Conservation (phyloP, 768 basidiomycete genomes). For the Mycena chlorophos region DNA sequence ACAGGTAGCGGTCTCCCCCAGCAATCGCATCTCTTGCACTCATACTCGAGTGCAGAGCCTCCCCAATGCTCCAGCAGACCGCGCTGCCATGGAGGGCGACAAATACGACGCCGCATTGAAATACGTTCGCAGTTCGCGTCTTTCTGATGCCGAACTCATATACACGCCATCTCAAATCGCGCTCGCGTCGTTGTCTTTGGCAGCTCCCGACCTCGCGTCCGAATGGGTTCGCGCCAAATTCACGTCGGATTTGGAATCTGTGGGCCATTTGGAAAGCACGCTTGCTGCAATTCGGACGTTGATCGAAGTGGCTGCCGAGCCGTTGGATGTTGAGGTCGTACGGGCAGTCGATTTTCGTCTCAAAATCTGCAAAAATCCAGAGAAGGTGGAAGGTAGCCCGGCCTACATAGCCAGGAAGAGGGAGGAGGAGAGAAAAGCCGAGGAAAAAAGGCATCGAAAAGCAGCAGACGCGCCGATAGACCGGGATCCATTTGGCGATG, state of each 20-base stretch:
- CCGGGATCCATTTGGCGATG: conserved; percentile 72
- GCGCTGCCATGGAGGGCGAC: conserved; percentile 38
- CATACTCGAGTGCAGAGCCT: conserved; percentile 49
- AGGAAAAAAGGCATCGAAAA: conserved; percentile 68
- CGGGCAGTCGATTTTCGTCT: conserved; percentile 87
- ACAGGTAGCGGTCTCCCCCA: conserved; percentile 53
- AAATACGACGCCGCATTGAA: conserved; percentile 66
- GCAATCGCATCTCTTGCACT: not conserved
- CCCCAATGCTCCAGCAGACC: conserved; percentile 49
- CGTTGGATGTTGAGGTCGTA: conserved; percentile 80
- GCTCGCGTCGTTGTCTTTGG: conserved; percentile 71
- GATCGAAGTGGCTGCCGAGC: conserved; percentile 54
- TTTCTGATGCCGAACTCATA: conserved; percentile 89
- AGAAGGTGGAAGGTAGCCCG: conserved; percentile 89
- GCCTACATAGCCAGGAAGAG: conserved; percentile 72
- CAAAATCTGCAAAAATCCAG: conserved; percentile 90
- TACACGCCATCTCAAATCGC: conserved; percentile 95
- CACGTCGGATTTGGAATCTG: conserved; percentile 18
- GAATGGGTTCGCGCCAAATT: conserved; percentile 58
- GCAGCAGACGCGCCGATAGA: conserved; percentile 50
- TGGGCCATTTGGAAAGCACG: conserved; percentile 38
- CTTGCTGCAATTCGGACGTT: conserved; percentile 56
- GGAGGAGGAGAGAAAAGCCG: conserved; percentile 69
- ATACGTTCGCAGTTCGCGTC: conserved; percentile 74
- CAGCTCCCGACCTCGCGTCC: conserved; percentile 56